Conservation (phyloP, 73 alveolate species). For the Tetrahymena thermophila region DNA sequence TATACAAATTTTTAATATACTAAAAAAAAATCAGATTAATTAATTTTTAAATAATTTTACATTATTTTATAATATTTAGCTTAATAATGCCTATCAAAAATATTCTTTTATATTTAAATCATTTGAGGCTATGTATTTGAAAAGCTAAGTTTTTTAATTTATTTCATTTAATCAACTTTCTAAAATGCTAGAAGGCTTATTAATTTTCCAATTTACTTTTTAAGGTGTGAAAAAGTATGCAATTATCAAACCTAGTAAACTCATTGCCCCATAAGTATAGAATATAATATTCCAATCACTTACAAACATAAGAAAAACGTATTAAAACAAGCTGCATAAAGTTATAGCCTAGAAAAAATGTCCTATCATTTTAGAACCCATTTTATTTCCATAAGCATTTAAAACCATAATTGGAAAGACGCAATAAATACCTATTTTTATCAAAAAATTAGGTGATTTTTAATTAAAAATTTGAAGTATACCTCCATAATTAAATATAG, state of each 20-base stretch:
- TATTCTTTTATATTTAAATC: too few species aligned
- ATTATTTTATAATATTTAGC: too few species aligned
- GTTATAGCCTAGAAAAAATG: background rate
- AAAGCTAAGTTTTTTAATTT: too few species aligned
- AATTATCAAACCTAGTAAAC: background rate
- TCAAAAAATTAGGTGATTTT: background rate
- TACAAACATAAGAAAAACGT: background rate
- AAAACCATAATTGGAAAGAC: background rate
- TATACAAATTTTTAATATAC: too few species aligned
- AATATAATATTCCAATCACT: background rate
- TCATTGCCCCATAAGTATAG: background rate
- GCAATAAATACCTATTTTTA: background rate
- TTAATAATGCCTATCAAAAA: too few species aligned
- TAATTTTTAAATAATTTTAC: too few species aligned
- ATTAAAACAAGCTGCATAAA: background rate
- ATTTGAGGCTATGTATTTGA: too few species aligned
- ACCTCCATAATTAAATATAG: background rate
- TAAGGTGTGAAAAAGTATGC: background rate
- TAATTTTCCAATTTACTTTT: background rate
- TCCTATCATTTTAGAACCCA: background rate
- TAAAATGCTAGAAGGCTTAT: background rate
- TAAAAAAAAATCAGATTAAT: too few species aligned
- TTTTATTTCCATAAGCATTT: background rate
- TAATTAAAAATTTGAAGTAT: background rate
- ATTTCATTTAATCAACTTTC: background rate